Evolutionary conservation across 305 asterid genomes (phyloP).

Genomic region (Fraxinus sp.): DNA sequence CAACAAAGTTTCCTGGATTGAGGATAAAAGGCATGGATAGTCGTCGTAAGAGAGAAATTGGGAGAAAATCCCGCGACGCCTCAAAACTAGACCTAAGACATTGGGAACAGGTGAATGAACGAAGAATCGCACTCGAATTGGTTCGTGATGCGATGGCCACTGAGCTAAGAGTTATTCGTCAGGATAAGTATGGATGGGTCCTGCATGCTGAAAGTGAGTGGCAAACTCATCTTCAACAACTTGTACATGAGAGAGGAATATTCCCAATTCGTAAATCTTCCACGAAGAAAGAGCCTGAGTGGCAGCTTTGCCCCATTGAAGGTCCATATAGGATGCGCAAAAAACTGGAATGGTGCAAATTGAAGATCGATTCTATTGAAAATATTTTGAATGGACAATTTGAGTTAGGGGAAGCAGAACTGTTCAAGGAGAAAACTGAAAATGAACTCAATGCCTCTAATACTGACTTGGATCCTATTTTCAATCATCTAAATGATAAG

Average conservation of each 20-base stretch:
- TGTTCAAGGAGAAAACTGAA: conserved; percentile 64
- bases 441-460: conserved; percentile 57
- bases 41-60: conserved; percentile 93
- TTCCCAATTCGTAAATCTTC: conserved; percentile 67
- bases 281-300: conserved; percentile 61
- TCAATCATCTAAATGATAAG: conserved; percentile 62
- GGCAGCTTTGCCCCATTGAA: conserved; percentile 99
- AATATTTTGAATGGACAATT: conserved; percentile 65
- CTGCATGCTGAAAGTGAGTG: conserved; percentile 99
- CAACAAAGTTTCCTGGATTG: conserved; percentile 92
- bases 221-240: conserved; percentile 95
- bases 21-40: conserved; percentile 94
- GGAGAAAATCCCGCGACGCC: conserved; percentile 66
- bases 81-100: conserved; percentile 76
- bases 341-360: conserved; percentile 81
- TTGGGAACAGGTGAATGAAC: conserved; percentile 97
- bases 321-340: conserved; percentile 99
- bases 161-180: conserved; percentile 93
- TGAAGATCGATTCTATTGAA: conserved; percentile 72
- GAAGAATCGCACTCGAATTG: conserved; percentile 92
- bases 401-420: conserved; percentile 54
- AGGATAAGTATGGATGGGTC: conserved; percentile 99
- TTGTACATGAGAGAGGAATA: conserved; percentile 95
- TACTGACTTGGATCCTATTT: conserved; percentile 53
- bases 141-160: conserved; percentile 98